Evolutionary conservation across 257 asterid species (phyloP).

Genomic region (Scutellaria minor): DNA sequence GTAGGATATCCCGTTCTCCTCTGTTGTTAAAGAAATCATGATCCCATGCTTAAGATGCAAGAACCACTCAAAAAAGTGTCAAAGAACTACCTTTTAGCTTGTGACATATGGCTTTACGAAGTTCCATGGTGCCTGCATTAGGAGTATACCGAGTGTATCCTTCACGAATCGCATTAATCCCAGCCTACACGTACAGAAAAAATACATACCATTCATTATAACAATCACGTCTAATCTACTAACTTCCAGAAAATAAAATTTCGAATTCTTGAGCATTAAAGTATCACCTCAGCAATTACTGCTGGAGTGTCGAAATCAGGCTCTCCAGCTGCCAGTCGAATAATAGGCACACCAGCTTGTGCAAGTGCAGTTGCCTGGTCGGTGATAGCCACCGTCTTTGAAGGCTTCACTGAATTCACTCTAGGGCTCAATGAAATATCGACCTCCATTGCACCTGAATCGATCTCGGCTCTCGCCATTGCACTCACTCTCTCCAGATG

Average conservation of each 20-base stretch:
- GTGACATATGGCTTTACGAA: slow-evolving; percentile 82
- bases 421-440: slow-evolving; percentile 82
- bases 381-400: slow-evolving; percentile 88
- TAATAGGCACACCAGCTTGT: slow-evolving; percentile 95
- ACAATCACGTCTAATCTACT: not conserved
- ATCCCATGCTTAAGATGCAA: not conserved
- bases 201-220: not conserved
- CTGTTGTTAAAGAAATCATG: slow-evolving; percentile 44
- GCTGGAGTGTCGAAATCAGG: slow-evolving; percentile 98
- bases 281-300: slow-evolving; percentile 74
- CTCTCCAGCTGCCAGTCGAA: slow-evolving; percentile 93
- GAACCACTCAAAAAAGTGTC: not conserved
- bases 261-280: not conserved
- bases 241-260: not conserved
- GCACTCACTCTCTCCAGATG: slow-evolving; percentile 42
- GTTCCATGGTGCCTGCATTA: slow-evolving; percentile 89
- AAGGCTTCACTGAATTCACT: slow-evolving; percentile 91
- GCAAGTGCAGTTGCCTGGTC: slow-evolving; percentile 94
- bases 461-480: slow-evolving; percentile 48
- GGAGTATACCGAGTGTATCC: slow-evolving; percentile 93
- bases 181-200: slow-evolving; percentile 58
- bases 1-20: slow-evolving; percentile 87
- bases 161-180: slow-evolving; percentile 85
- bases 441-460: slow-evolving; percentile 53
- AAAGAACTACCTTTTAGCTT: slow-evolving; percentile 77